Evolutionary conservation across 495 filamentous ascomycete genomes (phyloP), one percentile per base, ranked within the genome.

Genomic region (Talaromyces stipitatus): DNA sequence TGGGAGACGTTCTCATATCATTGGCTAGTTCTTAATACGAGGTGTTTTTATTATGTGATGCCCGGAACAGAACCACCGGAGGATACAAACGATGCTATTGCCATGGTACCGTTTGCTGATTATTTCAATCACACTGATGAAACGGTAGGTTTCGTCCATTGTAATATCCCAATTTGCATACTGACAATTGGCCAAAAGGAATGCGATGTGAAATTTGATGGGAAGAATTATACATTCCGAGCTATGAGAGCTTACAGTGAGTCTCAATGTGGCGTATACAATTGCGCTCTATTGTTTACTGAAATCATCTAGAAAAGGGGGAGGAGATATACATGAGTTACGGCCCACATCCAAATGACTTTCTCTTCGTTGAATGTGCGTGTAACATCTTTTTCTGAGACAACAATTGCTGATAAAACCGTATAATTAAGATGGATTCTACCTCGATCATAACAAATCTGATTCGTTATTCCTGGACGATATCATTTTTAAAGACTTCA

Each of bases 241-340:
- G 82, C 58, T 60, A 78, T 61, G 53, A 70, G 79, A 47, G 64
- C 73, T 9, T 90, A 88, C 64, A 71, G 80, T 80, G 69, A n/a
- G 58, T 55, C 14, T 28, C 33, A 26, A 46, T 16, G 5, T 9
- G 28, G 12, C 18, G 9, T 41, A 41, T 41, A 18, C 36, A 41
- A 1, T 18, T 41, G n/a, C 1, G 2, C 9, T 26, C 53, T 28
- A 18, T n/a, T n/a, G 43, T 7, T 43, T 11, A 57, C 46, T 62
- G 22, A 16, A 16, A 16, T n/a, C n/a, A n/a, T 23, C 16, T 59
- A 70, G 71, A 70, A 4, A 60, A 62, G 29, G 88, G 86, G 8
- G 86, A 92, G 32, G 89, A 96, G 63, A 71, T 96, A 7, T 86
- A 78, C 60, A 87, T 92, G 53, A 86, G 82, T 55, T 96, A 96